phyloP scores from a whole-genome alignment of 345 rosid genomes.

The Schrenkiella parvula region DNA sequence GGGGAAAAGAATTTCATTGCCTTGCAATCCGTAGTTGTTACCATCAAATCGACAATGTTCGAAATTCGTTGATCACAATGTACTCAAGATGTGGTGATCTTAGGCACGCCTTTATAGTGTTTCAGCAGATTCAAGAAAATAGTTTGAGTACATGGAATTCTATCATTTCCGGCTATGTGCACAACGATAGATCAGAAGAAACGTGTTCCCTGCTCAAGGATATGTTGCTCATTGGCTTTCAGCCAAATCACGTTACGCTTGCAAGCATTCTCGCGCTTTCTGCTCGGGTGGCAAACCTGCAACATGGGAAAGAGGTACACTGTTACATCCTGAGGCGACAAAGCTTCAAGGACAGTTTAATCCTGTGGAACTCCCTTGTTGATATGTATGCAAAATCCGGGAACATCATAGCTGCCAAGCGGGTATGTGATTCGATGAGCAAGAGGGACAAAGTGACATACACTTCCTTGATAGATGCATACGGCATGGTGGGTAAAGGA shows the following conservation, averaged over 20 bases:
- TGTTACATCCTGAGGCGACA: conserved; percentile 55
- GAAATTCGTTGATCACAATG: conserved; percentile 65
- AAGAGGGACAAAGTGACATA: conserved; percentile 67
- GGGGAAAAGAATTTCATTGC: conserved; percentile 68
- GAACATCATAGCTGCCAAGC: conserved; percentile 44
- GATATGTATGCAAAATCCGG: conserved; percentile 77
- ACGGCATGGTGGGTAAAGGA: conserved; percentile 62
- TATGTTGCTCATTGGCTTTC: conserved; percentile 55
- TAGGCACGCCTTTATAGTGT: conserved; percentile 42
- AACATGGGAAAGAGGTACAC: conserved; percentile 72
- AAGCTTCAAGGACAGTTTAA: conserved; percentile 39
- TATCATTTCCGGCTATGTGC: conserved; percentile 58
- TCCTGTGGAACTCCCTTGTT: conserved; percentile 66
- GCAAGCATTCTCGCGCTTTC: conserved; percentile 68
- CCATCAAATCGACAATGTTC: conserved; percentile 40
- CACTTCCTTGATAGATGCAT: conserved; percentile 73
- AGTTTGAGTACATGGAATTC: conserved; percentile 66
- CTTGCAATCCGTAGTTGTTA: conserved; percentile 41
- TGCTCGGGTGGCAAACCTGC: conserved; percentile 63
- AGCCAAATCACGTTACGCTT: conserved; percentile 64
- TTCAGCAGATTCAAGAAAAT: conserved; percentile 40
- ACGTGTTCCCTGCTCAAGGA: conserved; percentile 50
- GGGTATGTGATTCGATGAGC: conserved; percentile 52
- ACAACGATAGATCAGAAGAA: conserved; percentile 45
- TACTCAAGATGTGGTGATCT: conserved; percentile 64